Evolutionary conservation across 129 eudicot species (phyloP), one percentile per base, ranked within the genome.

Genomic region (Pseudognaphalium luteoalbum): DNA sequence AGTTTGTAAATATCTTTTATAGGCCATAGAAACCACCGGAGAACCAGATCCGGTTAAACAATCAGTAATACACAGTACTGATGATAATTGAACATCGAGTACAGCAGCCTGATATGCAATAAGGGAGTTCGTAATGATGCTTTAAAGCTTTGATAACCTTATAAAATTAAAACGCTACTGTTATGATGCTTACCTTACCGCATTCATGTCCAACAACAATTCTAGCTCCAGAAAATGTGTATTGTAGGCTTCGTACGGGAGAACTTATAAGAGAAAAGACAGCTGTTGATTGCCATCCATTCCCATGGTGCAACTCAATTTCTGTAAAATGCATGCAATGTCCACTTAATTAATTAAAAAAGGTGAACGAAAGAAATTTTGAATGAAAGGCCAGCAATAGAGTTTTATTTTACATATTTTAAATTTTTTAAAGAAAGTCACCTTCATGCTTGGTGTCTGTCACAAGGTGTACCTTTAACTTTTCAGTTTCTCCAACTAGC

Each of bases 151-250:
- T 32, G 15, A 50, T 21, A 57, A 57, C 37, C 10, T 47, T 32
- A 25, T 33, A 11, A 39, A 60, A 62, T 2, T 29, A 29, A 2
- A 51, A 28, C 8, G 17, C 16, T 39, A 34, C 58, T 17, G 58
- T 10, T 34, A n/a, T 70, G 35, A 74, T 52, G 71, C 84, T 81
- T 74, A 89, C 99, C 85, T 82, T 92, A 65, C 99, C 95, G 77
- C 83, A 82, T 81, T 89, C 96, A 78, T 76, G 87, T 63, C 97
- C 99, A 52, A 86, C 87, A 67, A 87, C 89, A 81, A 91, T 88
- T 86, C 88, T 89, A 85, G 81, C 88, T 76, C 92, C 99, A 76
- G 84, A 84, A 65, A 75, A 51, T 73, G 81, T 61, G 73, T 71
- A 89, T 44, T 81, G 82, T 28, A 95, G 85, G 84, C 75, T 84